Base-by-base conservation (phyloP, 2,329 filamentous ascomycete species). In the Parastagonospora avenae region DNA sequence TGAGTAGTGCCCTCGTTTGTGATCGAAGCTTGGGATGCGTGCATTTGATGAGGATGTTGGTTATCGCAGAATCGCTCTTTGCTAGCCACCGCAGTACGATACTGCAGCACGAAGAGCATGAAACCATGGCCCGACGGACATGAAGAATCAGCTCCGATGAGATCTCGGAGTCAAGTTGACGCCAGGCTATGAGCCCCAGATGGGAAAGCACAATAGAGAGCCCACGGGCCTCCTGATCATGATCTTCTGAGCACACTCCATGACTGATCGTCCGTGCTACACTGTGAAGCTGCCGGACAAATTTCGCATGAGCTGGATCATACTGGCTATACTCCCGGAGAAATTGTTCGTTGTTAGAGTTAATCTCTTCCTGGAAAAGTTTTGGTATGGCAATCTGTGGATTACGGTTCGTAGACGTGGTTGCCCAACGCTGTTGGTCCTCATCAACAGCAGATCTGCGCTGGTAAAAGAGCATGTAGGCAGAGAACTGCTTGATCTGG, bases 401-500 rank as follows among this genome's bases (percentile, higher is more conserved):
- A 8, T 79, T 76, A n/a, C 82, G 76, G 38, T 48, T 60, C 8
- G 57, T 52, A 8, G 65, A 50, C 27, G 64, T 80, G 76, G 41
- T 85, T 65, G 27, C 63, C 59, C 67, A 70, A 36, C 63, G 54
- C 4, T 46, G 41, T 31, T 67, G 61, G 29, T 73, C 69, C 9
- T 66, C 53, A 8, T 79, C 77, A 48, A 92, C 79, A 4, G 85
- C 84, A 0, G 87, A 87, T 3, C 86, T 84, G 42, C 94, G 86
- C 71, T 97, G 90, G 71, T 99, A 99, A 73, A 99, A 97, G 8
- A 99, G 82, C 90, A 99, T 97, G 73, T 99, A 99, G 10, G 93
- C 94, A 70, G 91, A 97, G 47, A 64, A 73, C 35, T 64, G 59
- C 48, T 74, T 74, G 44, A 60, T 62, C 30, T 62, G 58, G 6